Conservation (phyloP, 2,329 filamentous ascomycete species). For the Colletotrichum theobromicola region DNA sequence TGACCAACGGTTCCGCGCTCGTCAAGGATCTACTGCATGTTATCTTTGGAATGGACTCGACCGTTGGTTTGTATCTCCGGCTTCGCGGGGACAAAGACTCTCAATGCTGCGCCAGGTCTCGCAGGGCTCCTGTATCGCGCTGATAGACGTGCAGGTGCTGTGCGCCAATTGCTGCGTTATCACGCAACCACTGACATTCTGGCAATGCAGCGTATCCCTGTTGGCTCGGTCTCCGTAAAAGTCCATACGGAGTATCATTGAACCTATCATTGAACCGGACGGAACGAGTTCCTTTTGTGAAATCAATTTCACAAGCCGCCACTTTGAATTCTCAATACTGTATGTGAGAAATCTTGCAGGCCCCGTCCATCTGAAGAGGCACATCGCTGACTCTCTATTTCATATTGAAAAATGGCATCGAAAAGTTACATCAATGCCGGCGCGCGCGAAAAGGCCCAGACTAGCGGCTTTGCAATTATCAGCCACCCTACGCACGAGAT, state of each 20-base stretch:
- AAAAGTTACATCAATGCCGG: no score
- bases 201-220: fast-evolving
- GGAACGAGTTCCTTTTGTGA: neutral
- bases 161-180: neutral
- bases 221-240: neutral
- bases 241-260: neutral
- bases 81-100: neutral
- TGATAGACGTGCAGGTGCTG: neutral
- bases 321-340: neutral
- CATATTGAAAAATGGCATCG: no score
- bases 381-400: no score
- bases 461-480: fast-evolving
- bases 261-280: neutral
- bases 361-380: neutral
- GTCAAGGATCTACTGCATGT: neutral
- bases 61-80: neutral
- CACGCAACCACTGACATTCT: neutral
- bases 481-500: no score
- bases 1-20: neutral
- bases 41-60: neutral
- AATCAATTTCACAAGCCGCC: neutral
- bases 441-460: no score
- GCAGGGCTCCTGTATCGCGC: no score
- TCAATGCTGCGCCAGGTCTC: neutral
- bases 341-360: neutral